Conservation (phyloP, 164 flowering plant species). For the Vitis cinerea region DNA sequence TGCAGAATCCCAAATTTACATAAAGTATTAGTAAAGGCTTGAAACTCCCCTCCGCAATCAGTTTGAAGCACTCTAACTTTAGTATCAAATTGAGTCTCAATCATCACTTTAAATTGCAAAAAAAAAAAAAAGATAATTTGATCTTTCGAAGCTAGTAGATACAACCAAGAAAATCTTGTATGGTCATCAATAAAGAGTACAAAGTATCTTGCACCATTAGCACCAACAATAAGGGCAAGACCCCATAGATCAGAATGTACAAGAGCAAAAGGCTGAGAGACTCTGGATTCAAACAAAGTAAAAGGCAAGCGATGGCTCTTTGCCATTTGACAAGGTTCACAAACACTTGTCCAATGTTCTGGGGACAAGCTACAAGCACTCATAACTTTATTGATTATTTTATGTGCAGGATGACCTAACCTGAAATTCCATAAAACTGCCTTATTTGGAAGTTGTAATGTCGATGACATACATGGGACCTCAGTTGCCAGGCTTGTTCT, state of each 20-base stretch:
- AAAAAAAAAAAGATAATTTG: not conserved
- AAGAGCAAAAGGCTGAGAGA: not conserved
- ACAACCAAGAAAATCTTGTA: not conserved
- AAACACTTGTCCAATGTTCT: too few species aligned
- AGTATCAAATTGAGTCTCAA: not conserved
- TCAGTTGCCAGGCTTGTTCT: too few species aligned
- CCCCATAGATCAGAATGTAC: not conserved
- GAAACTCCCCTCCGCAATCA: not conserved
- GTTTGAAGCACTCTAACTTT: not conserved
- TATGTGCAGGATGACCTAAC: too few species aligned
- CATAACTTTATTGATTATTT: too few species aligned
- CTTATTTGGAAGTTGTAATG: too few species aligned
- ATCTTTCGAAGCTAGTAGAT: not conserved
- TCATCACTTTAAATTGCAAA: not conserved
- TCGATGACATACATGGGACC: too few species aligned
- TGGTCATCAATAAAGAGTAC: not conserved
- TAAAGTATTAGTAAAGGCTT: not conserved
- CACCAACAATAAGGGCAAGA: not conserved
- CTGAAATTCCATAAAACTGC: too few species aligned
- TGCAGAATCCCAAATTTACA: not conserved
- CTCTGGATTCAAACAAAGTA: too few species aligned
- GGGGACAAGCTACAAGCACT: too few species aligned
- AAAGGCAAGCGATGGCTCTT: too few species aligned
- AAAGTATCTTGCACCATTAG: not conserved
- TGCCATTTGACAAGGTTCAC: too few species aligned